These are phyloP conservation scores for Hibiscus tridactylites DNA, from an alignment of 345 rosid species.

Conservation along the genomic window DNA sequence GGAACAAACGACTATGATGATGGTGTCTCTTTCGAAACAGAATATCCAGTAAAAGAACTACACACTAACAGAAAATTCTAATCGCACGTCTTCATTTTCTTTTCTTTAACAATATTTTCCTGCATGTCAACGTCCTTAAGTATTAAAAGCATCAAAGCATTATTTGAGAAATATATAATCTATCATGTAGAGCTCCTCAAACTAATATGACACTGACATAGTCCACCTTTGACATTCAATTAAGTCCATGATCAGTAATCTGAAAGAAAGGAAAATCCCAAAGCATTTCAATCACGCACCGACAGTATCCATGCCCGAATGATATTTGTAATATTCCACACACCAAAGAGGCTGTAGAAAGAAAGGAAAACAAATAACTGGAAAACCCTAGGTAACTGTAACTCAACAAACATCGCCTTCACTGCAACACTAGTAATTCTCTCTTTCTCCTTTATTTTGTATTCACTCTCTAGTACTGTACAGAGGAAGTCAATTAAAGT, in stretches of 20 bases:
- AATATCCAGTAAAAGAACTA: background rate
- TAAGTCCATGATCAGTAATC: background rate
- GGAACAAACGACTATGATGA: background rate
- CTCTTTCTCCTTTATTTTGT: background rate
- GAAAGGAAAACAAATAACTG: background rate
- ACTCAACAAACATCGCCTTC: background rate
- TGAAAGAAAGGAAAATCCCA: background rate
- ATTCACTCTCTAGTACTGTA: background rate
- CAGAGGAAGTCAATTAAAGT: background rate
- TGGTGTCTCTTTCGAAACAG: background rate
- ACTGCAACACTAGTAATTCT: background rate
- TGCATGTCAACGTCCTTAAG: background rate
- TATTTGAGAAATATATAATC: background rate
- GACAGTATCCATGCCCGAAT: background rate
- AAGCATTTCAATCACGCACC: background rate
- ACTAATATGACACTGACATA: background rate
- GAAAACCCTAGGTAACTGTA: background rate
- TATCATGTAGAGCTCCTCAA: background rate
- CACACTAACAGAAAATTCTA: background rate
- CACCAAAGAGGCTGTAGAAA: background rate
- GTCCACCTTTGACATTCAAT: background rate
- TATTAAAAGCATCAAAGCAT: background rate
- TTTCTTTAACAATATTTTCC: background rate
- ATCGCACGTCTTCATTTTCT: background rate
- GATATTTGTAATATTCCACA: background rate